A percentile compares a stretch with the other conserved stretches of the same genome.
Conservation (phyloP, 2,329 filamentous ascomycete genomes). For the Neonectria neomacrospora region DNA sequence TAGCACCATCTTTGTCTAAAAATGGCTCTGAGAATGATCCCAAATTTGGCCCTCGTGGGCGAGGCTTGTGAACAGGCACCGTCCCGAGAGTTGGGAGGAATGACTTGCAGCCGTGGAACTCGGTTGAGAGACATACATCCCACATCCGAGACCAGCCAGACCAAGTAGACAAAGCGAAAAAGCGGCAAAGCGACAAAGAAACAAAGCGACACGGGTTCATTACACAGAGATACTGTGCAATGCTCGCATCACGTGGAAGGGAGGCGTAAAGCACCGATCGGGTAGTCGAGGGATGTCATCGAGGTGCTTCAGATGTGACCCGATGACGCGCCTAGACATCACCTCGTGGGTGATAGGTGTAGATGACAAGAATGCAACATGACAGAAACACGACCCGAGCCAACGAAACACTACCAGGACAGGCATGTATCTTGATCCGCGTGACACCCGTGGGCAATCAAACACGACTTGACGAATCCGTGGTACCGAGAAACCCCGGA, state of each 20-base stretch:
- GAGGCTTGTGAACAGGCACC: conserved; percentile 32
- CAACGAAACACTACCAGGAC: background rate
- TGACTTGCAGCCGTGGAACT: background rate
- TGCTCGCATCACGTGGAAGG: conserved; percentile 12
- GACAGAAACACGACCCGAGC: conserved; percentile 3
- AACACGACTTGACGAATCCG: background rate
- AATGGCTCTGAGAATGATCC: conserved; percentile 24
- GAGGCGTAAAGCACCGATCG: background rate
- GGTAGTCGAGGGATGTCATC: conserved; percentile 1
- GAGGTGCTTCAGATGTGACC: background rate
- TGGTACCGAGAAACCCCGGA: conserved; percentile 6
- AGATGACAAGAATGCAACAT: conserved; percentile 1
- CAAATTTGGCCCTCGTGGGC: conserved; percentile 38
- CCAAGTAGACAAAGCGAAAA: background rate
- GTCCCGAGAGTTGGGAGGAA: background rate
- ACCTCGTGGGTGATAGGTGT: background rate
- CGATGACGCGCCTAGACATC: conserved; percentile 9
- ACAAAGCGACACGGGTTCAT: background rate
- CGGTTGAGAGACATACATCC: background rate
- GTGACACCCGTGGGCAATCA: conserved; percentile 3
- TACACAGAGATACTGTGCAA: background rate
- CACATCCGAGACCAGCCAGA: background rate
- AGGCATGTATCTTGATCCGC: conserved; percentile 1
- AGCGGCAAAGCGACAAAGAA: background rate
- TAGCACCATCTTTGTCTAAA: conserved; percentile 35